Percentiles rank a stretch among this genome's conserved stretches.
Evolutionary conservation across 2,329 filamentous ascomycete species (phyloP).

Genomic region (Lecanicillium sp.): DNA sequence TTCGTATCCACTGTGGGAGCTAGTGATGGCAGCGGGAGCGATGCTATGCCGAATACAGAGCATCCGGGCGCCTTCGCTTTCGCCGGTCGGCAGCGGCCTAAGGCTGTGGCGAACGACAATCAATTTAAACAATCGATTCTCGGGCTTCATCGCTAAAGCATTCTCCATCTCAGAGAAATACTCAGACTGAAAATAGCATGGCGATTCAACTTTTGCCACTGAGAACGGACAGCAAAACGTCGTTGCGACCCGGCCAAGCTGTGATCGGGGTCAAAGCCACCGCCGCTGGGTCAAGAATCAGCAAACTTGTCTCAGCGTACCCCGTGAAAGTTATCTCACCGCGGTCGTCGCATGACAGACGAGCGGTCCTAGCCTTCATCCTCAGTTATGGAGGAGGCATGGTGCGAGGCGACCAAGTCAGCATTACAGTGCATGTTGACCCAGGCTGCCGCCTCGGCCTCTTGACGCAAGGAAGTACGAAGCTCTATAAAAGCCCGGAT

Average conservation of each 20-base stretch:
- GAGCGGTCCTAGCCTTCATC: slow-evolving; percentile 68
- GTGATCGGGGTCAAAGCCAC: slow-evolving; percentile 60
- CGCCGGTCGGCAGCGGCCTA: no score
- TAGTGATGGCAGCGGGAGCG: neutral
- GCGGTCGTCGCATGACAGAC: slow-evolving; percentile 49
- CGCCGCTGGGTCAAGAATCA: slow-evolving; percentile 55
- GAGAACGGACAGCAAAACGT: slow-evolving; percentile 33
- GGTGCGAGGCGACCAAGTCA: slow-evolving; percentile 70
- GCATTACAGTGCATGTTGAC: slow-evolving; percentile 59
- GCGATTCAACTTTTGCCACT: slow-evolving; percentile 1
- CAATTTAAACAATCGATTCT: no score
- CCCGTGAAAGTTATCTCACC: slow-evolving; percentile 82
- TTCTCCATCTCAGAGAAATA: no score
- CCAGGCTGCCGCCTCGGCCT: slow-evolving; percentile 52
- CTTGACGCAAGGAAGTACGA: slow-evolving; percentile 68
- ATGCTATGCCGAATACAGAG: slow-evolving; percentile 3
- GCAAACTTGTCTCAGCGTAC: slow-evolving; percentile 75
- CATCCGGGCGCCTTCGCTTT: neutral
- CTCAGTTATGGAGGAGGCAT: slow-evolving; percentile 84
- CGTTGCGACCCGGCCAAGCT: slow-evolving; percentile 64
- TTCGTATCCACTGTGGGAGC: slow-evolving; percentile 1
- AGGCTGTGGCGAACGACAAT: no score
- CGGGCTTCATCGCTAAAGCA: no score
- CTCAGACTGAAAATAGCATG: no score
- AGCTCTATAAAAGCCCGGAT: slow-evolving; percentile 69